Base-by-base conservation (phyloP, 768 basidiomycete species). In the Phaeotremella fagi region DNA sequence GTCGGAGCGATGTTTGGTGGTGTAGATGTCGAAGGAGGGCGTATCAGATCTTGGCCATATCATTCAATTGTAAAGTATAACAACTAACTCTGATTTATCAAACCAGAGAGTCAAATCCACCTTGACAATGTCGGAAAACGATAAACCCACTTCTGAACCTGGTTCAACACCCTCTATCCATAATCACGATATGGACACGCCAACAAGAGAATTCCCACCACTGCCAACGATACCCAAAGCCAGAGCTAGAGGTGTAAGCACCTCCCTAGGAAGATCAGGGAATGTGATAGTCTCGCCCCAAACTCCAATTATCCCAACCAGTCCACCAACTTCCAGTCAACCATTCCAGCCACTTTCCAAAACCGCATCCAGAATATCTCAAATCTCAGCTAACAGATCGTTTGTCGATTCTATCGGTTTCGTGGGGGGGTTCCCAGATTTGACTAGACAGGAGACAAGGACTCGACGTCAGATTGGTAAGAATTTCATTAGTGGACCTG, bases 341-440 rank as follows among this genome's bases (percentile, higher is more conserved):
- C 9, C 28, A 15, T 59, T 59, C 24, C 24, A 47, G 6, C 57
- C 57, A 3, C 36, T 60, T 11, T 25, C 48, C 25, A 53, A 42
- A 4, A 51, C 58, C 4, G 3, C 54, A 9, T 55, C 54, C 16
- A 27, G 58, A 9, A 18, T 55, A 4, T 51, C 49, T 2, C 33
- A 35, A 6, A 16, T 35, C 11, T 55, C 53, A 3, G 35, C 44
- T 20, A 54, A 54, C 36, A 46, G 43, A 26, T 55, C 54, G 1
- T 60, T 55, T 33, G 37, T 60, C 9, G 58, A 60, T 33, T 48
- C 58, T 26, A 42, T 49, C 1, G 53, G 31, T 18, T 31, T 45
- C 9, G 37, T 60, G 9, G 28, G 54, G 14, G 58, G 49, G 26
- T 29, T 55, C 5, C 53, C 53, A 14, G 49, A 48, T 44, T 35